These are phyloP conservation scores for Plasmopara muralis DNA, from an alignment of 352 stramenopile species.

Conservation along the genomic window DNA sequence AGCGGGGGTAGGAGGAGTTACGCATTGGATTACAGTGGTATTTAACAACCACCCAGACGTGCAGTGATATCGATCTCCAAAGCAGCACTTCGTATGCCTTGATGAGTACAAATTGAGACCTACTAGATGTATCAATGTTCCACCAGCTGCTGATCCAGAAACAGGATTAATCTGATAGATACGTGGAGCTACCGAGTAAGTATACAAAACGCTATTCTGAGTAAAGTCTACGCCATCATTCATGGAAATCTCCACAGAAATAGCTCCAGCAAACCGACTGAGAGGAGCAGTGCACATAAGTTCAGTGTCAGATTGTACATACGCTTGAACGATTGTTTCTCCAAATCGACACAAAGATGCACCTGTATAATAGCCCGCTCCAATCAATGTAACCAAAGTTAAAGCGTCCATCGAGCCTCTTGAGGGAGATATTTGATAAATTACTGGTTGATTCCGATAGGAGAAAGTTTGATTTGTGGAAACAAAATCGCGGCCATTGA, in stretches of 20 bases:
- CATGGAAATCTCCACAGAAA: constrained; percentile 64
- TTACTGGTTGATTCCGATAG: constrained; percentile 35
- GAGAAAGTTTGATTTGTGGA: constrained; percentile 39
- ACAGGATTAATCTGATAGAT: constrained; percentile 47
- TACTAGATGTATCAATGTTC: constrained; percentile 46
- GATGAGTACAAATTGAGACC: constrained; percentile 55
- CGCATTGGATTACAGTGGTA: constrained; percentile 25
- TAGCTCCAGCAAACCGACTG: constrained; percentile 25
- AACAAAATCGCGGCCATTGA: constrained; percentile 72
- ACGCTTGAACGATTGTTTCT: constrained; percentile 24
- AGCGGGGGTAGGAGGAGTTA: constrained; percentile 27
- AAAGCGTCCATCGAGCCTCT: constrained; percentile 42
- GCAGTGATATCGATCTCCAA: constrained; percentile 40
- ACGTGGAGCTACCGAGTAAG: constrained; percentile 39
- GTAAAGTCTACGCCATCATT: constrained; percentile 89
- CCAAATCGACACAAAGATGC: constrained; percentile 52
- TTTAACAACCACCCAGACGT: constrained; percentile 31
- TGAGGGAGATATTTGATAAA: constrained; percentile 41
- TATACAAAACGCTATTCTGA: constrained; percentile 48
- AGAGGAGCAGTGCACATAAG: constrained; percentile 39
- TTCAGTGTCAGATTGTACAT: constrained; percentile 29
- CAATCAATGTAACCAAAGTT: constrained; percentile 47
- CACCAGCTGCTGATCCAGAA: constrained; percentile 37
- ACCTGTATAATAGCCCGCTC: constrained; percentile 29
- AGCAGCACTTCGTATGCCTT: constrained; percentile 53